A percentile compares a stretch with the other conserved stretches of the same genome.
These are phyloP conservation scores for Yamadazyma spencermartinsiae DNA, from an alignment of 1,139 yeast species.

Conservation along the genomic window DNA sequence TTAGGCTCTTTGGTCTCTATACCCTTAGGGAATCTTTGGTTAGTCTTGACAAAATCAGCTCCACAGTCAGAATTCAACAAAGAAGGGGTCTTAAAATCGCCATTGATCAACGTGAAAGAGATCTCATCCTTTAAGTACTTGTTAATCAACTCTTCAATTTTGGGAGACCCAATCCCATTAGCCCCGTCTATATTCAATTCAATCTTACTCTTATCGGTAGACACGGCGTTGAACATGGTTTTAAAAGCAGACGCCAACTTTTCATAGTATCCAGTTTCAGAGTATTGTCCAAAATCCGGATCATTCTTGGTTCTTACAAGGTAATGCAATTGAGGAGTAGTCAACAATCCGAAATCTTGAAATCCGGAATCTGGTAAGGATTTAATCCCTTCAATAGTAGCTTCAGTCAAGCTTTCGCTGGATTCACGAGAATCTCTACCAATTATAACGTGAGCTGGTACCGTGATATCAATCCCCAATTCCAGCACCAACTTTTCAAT, in stretches of 20 bases:
- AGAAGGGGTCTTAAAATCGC: slow-evolving; percentile 52
- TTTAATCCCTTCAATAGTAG: slow-evolving; percentile 69
- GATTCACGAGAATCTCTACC: slow-evolving; percentile 80
- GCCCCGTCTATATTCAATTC: slow-evolving; percentile 80
- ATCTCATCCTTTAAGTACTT: slow-evolving; percentile 43
- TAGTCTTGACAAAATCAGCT: slow-evolving; percentile 92
- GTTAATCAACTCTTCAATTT: slow-evolving; percentile 51
- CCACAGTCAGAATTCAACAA: slow-evolving; percentile 81
- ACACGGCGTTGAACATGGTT: slow-evolving; percentile 24
- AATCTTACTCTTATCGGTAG: slow-evolving; percentile 29
- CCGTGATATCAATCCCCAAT: slow-evolving; percentile 39
- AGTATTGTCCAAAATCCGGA: slow-evolving; percentile 57
- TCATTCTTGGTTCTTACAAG: slow-evolving; percentile 74
- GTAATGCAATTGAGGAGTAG: slow-evolving; percentile 96
- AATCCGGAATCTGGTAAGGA: slow-evolving; percentile 45
- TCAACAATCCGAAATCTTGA: slow-evolving; percentile 66
- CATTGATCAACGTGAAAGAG: slow-evolving; percentile 56
- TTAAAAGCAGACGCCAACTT: slow-evolving; percentile 53
- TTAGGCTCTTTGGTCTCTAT: slow-evolving; percentile 31
- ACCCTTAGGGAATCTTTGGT: slow-evolving; percentile 73
- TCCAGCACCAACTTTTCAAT: slow-evolving; percentile 30
- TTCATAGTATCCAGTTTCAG: slow-evolving; percentile 69
- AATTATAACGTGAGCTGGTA: slow-evolving; percentile 46
- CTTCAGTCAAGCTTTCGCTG: slow-evolving; percentile 62
- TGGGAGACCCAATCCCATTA: slow-evolving; percentile 94